Conservation (phyloP, 345 rosid species). For the Camelina neglecta region DNA sequence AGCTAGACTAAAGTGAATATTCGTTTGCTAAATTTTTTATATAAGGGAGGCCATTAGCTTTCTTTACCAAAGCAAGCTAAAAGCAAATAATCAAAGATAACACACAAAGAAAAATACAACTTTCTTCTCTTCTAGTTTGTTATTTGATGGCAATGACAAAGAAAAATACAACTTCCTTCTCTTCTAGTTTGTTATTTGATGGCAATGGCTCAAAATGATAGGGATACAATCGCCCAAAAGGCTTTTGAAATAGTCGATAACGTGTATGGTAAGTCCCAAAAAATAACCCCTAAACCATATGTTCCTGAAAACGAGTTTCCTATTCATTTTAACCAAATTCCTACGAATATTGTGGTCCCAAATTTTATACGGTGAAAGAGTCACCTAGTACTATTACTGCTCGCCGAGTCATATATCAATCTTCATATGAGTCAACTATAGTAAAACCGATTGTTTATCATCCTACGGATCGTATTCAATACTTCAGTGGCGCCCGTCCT, state of each 20-base stretch:
- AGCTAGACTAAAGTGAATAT: not conserved
- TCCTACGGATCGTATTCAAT: slow-evolving; percentile 6
- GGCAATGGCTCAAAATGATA: slow-evolving; percentile 37
- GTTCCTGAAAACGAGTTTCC: slow-evolving; percentile 7
- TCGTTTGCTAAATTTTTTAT: slow-evolving; percentile 3
- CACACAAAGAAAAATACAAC: not conserved
- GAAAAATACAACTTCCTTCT: not conserved
- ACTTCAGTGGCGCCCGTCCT: slow-evolving; percentile 17
- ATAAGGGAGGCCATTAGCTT: not conserved
- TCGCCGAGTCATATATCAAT: slow-evolving; percentile 17
- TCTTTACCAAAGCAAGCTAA: not conserved
- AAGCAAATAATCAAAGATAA: slow-evolving; percentile 7
- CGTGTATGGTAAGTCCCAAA: slow-evolving; percentile 21
- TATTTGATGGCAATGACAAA: slow-evolving; percentile 28
- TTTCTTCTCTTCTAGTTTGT: slow-evolving; percentile 15
- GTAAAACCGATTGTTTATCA: slow-evolving; percentile 19
- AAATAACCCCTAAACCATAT: not conserved
- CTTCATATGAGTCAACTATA: slow-evolving; percentile 21
- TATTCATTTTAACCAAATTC: slow-evolving; percentile 5
- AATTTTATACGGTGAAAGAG: slow-evolving; percentile 25
- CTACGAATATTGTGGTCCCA: slow-evolving; percentile 26
- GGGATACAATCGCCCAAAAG: slow-evolving; percentile 19
- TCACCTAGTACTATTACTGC: not conserved
- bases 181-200: not conserved
- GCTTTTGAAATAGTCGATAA: slow-evolving; percentile 38